Conservation (phyloP, 164 flowering plant genomes). For the Umbellularia californica region DNA sequence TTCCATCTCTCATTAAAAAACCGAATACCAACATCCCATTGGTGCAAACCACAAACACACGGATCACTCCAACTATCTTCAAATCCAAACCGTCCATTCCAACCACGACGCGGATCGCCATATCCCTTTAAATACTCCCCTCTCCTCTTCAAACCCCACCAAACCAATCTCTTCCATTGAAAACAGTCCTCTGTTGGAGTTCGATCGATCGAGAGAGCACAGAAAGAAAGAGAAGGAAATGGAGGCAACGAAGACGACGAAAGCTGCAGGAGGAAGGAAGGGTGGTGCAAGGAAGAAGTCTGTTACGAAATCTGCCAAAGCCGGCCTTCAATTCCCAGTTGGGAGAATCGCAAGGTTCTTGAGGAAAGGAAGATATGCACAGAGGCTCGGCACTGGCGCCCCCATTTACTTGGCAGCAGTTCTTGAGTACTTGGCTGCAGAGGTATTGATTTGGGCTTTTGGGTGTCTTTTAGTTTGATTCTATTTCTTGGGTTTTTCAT, state of each 20-base stretch:
- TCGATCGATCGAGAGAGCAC: background rate
- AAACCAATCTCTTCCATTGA: background rate
- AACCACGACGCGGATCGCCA: constrained; percentile 4
- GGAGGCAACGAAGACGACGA: constrained; percentile 2
- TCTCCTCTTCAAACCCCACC: background rate
- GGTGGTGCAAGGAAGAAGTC: constrained; percentile 1
- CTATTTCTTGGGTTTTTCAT: too few species aligned
- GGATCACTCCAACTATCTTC: background rate
- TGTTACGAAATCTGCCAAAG: background rate
- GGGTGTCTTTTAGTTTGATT: background rate
- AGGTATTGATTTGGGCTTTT: constrained; percentile 29
- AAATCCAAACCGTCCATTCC: background rate
- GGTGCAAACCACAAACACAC: background rate
- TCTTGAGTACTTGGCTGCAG: constrained; percentile 58
- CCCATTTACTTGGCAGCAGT: constrained; percentile 60
- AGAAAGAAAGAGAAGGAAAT: background rate
- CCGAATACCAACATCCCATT: background rate
- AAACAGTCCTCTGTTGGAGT: background rate
- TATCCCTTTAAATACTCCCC: background rate
- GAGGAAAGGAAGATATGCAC: constrained; percentile 55
- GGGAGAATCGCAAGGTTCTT: constrained; percentile 25
- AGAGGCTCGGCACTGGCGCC: constrained; percentile 47
- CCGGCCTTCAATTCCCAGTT: constrained; percentile 10
- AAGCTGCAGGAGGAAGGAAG: constrained; percentile 2
- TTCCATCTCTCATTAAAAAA: background rate